Evolutionary conservation across 1,139 yeast species (phyloP).

Genomic region (Geotrichum armillariae): DNA sequence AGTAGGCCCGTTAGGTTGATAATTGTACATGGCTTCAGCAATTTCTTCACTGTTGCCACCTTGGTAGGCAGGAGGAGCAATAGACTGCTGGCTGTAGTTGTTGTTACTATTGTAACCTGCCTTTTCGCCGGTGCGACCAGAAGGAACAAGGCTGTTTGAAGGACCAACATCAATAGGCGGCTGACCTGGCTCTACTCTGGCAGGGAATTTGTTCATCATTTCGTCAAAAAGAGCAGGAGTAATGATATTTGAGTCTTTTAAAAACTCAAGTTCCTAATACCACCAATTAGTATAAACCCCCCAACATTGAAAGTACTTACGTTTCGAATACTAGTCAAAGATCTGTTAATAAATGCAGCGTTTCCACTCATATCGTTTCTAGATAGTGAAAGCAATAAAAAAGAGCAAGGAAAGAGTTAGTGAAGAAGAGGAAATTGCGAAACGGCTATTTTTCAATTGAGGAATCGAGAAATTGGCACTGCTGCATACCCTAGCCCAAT

Average conservation of each 20-base stretch:
- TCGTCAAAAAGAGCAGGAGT: constrained; percentile 56
- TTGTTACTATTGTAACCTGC: constrained; percentile 5
- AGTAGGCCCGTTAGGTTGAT: constrained; percentile 64
- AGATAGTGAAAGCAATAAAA: too few species aligned
- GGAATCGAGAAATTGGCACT: too few species aligned
- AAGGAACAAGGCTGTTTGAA: background rate
- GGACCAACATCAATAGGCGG: constrained; percentile 43
- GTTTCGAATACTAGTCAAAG: constrained; percentile 70
- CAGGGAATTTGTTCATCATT: constrained; percentile 56
- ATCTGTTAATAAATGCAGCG: constrained; percentile 55
- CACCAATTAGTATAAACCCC: background rate
- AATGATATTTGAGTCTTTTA: constrained; percentile 75
- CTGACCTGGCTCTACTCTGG: constrained; percentile 55
- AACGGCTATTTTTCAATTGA: too few species aligned
- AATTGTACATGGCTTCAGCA: constrained; percentile 73
- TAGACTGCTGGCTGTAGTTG: background rate
- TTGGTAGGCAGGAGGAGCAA: constrained; percentile 7
- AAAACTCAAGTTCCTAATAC: constrained; percentile 66
- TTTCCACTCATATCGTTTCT: constrained; percentile 16
- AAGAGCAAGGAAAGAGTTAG: background rate
- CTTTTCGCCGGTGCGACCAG: constrained; percentile 3
- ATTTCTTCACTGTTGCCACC: constrained; percentile 36
- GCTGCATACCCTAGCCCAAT: background rate
- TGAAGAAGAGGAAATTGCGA: too few species aligned
- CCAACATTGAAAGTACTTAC: constrained; percentile 37